Base-by-base conservation (phyloP, 768 basidiomycete genomes). In the Kwoniella shandongensis region DNA sequence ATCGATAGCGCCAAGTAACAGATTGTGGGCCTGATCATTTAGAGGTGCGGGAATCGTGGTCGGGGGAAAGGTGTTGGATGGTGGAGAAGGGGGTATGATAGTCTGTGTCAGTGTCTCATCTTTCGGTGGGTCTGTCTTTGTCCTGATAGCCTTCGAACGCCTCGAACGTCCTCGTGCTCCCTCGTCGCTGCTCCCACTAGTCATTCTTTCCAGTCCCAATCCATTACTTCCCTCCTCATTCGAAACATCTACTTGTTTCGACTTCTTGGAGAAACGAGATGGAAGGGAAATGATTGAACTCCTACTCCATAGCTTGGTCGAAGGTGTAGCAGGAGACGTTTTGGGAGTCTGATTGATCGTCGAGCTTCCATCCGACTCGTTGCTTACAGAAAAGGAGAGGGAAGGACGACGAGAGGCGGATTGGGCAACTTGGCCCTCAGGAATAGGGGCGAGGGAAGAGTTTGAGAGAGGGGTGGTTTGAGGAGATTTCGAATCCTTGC, bases 1-100 rank as follows among this genome's bases (percentile, higher is more conserved):
- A 48, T 84, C 82, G 46, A 85, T 79, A 35, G 81, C 82, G 71
- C 82, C 81, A 45, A 79, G 65, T 59, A 81, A 76, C 54, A 80
- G 75, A 55, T 80, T 78, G 7, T 78, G 75, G 0, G 80, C 77
- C 78, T 84, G 81, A 51, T 79, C 68, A 67, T 83, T 80, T 49
- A 81, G 73, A 42, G 59, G 26, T 1, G 30, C 11, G 11, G 46
- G 44, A 15, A 29, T 41, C 48, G 20, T 26, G 46, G 25, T 18
- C 13, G 48, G 44, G 6, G 41, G 25, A 26, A 51, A 39, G 17
- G 42, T 49, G 13, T 40, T 22, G 22, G 49, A 17, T 20, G 49
- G 41, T 7, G 55, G 48, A 44, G 39, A 57, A 46, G 56, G 56
- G 18, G 49, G 27, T 29, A 42, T 18, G 13, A 44, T 17, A 41